phyloP scores from a whole-genome alignment of 2,329 filamentous ascomycete species.

The Fonsecaea multimorphosa region DNA sequence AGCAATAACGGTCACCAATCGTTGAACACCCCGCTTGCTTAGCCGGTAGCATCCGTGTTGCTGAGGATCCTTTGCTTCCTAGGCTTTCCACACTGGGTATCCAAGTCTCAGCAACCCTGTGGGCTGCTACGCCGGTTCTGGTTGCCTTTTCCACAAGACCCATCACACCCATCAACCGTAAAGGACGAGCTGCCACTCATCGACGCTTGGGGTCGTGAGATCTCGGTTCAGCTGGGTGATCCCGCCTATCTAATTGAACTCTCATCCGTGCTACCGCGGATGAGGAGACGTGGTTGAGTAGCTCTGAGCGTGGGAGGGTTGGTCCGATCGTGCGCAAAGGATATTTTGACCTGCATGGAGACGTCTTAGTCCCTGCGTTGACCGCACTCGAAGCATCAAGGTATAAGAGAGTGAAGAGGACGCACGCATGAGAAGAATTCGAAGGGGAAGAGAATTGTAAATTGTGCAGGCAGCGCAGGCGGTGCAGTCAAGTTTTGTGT shows the following conservation, averaged over 20 bases:
- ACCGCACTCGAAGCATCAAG: background rate
- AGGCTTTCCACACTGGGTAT: background rate
- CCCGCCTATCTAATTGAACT: background rate
- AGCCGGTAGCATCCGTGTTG: background rate
- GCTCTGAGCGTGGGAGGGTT: background rate
- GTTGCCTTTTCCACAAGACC: background rate
- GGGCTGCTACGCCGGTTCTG: background rate
- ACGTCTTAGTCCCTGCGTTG: conserved; percentile 4
- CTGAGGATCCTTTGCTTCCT: background rate
- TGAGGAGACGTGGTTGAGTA: background rate
- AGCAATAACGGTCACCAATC: background rate
- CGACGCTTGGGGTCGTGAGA: background rate
- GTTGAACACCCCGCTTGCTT: background rate
- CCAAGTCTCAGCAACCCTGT: background rate
- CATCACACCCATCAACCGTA: background rate
- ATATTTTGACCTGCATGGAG: background rate
- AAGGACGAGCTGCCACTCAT: background rate
- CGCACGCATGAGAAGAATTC: background rate
- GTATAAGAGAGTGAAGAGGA: background rate
- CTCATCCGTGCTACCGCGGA: background rate
- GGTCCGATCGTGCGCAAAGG: background rate
- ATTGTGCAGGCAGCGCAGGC: background rate
- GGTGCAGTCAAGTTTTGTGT: background rate
- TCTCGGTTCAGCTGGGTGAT: background rate
- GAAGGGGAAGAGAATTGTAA: background rate